Conservation (phyloP, 2,329 filamentous ascomycete species). For the Leptographium flavum region DNA sequence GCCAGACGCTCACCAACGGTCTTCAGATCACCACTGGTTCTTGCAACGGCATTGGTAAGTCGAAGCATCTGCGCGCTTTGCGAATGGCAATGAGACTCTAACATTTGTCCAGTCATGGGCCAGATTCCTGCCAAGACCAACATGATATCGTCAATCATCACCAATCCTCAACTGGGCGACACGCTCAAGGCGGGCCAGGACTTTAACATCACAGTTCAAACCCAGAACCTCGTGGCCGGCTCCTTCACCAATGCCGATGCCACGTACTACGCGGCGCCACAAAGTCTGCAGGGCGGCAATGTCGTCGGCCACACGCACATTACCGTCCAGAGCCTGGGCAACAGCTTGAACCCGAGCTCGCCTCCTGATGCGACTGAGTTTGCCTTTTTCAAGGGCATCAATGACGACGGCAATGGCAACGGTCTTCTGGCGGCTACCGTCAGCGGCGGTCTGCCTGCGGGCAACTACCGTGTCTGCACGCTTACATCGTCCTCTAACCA, state of each 20-base stretch:
- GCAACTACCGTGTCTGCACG: conserved; percentile 29
- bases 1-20: conserved; percentile 44
- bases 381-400: conserved; percentile 27
- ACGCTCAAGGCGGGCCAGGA: conserved; percentile 30
- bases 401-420: conserved; percentile 23
- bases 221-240: conserved; percentile 37
- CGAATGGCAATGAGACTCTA: background rate
- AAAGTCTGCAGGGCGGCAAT: conserved; percentile 31
- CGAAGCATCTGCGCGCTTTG: too few relatives aligned
- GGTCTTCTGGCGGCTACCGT: conserved; percentile 22
- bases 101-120: conserved; percentile 32
- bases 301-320: conserved; percentile 47
- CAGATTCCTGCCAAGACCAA: conserved; percentile 37
- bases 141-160: conserved; percentile 42
- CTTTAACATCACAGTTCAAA: conserved; percentile 38
- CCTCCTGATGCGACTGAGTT: conserved; percentile 36
- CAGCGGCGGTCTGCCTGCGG: conserved; percentile 24
- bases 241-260: conserved; percentile 43
- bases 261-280: conserved; percentile 47
- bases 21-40: conserved; percentile 41
- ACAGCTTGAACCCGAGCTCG: conserved; percentile 29
- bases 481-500: conserved; percentile 27
- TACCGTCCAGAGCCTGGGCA: conserved; percentile 40
- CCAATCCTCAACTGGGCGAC: conserved; percentile 34
- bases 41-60: conserved; percentile 47